Evolutionary conservation across 768 basidiomycete species (phyloP).

Genomic region (Nidula microcarpa): DNA sequence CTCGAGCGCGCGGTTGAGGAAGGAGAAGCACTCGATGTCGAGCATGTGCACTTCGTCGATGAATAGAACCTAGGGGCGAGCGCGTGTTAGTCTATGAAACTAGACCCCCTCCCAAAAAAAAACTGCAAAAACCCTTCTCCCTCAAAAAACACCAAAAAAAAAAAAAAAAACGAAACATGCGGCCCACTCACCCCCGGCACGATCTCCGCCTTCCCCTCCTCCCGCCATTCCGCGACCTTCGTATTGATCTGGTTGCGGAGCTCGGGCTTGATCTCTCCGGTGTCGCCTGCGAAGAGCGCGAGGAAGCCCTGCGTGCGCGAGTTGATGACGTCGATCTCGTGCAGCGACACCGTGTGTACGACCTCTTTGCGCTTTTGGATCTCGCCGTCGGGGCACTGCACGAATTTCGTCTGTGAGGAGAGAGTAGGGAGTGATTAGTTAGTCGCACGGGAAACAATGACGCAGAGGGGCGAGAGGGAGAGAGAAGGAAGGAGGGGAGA

Average conservation of each 20-base stretch:
- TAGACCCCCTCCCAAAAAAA: too few species aligned
- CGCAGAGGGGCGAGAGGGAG: too few species aligned
- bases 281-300: slow-evolving; percentile 92
- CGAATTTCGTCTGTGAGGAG: slow-evolving; percentile 82
- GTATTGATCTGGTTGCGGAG: slow-evolving; percentile 94
- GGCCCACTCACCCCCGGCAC: slow-evolving; percentile 78
- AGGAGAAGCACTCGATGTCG: slow-evolving; percentile 99
- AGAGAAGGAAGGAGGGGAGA: not conserved
- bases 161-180: too few species aligned
- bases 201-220: slow-evolving; percentile 98
- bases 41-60: slow-evolving; percentile 99
- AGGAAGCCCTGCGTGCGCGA: slow-evolving; percentile 98
- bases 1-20: slow-evolving; percentile 94
- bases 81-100: not conserved
- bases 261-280: slow-evolving; percentile 98
- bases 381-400: slow-evolving; percentile 97
- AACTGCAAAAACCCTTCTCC: too few species aligned
- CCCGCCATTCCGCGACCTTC: slow-evolving; percentile 96
- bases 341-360: slow-evolving; percentile 94
- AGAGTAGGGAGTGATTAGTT: not conserved
- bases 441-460: too few species aligned
- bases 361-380: slow-evolving; percentile 97
- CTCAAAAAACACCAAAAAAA: too few species aligned
- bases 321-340: slow-evolving; percentile 99
- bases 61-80: slow-evolving; percentile 76